Base-by-base conservation (phyloP, 495 filamentous ascomycete species). In the Viridothelium virens region DNA sequence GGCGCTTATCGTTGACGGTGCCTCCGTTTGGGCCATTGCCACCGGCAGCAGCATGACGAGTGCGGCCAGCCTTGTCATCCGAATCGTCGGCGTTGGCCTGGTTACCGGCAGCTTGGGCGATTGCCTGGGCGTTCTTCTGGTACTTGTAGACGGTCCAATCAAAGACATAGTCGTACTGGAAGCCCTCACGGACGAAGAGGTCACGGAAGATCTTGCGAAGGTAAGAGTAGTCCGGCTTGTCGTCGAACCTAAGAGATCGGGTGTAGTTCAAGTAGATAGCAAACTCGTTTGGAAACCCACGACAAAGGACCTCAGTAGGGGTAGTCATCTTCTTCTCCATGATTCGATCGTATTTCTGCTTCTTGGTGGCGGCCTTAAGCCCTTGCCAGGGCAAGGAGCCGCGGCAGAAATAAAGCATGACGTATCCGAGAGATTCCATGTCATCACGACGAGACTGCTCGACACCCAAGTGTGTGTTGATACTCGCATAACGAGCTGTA, bases 301-400 rank as follows among this genome's bases (percentile, higher is more conserved):
- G 91, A 87, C 95, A 99, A 37, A 99, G 91, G 48, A 97, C 94
- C 74, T 99, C 95, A 71, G 95, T 99, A 18, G 95, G 94, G 5
- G 95, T 99, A 10, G 94, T 99, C 95, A 99, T 97, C 89, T 99
- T 99, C 87, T 99, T 99, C 84, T 99, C 95, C 95, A 97, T 99
- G 80, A 99, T 99, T 63, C 95, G 88, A 79, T 99, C 95, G 74
- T 99, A 97, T 80, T 97, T 99, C 83, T 99, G 94, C 88, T 99
- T 97, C 86, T 99, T 97, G 64, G 95, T 99, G 71, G 95, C 95
- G 83, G 95, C 95, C 86, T 99, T 99, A 61, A 99, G 83, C 47
- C 95, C 95, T 81, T 99, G 95, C 95, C 95, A 99, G 66, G 95
- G 94, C 62, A 99, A 91, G 65, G 92, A 96, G 59, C 94, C 94